A percentile compares a stretch with the other conserved stretches of the same genome.
Conservation (phyloP, 2,329 filamentous ascomycete species). For the Chaetomium globosum region DNA sequence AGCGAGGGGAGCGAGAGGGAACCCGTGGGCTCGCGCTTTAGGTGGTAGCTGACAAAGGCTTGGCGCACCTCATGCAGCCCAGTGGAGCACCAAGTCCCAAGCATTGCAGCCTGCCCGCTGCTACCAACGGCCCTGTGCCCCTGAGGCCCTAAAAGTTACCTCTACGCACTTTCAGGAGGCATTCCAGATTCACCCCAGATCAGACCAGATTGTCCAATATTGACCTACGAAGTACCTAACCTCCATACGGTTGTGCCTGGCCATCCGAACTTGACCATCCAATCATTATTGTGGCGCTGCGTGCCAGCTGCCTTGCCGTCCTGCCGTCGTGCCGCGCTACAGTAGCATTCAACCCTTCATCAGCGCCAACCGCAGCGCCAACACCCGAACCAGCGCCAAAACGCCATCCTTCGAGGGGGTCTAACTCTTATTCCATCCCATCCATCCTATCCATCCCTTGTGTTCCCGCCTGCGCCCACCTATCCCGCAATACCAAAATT, state of each 20-base stretch:
- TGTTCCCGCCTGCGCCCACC: background rate
- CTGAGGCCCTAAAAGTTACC: slow-evolving; percentile 18
- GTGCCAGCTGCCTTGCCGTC: slow-evolving; percentile 18
- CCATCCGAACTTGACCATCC: background rate
- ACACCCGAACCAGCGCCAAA: slow-evolving; percentile 9
- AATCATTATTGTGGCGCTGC: background rate
- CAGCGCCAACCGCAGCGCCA: slow-evolving; percentile 22
- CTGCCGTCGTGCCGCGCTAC: slow-evolving; percentile 15
- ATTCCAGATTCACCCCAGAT: background rate
- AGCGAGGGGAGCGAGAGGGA: slow-evolving; percentile 5
- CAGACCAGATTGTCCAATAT: background rate
- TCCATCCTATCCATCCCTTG: slow-evolving; percentile 1
- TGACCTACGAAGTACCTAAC: background rate
- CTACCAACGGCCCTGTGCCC: slow-evolving; percentile 19
- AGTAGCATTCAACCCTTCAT: slow-evolving; percentile 4
- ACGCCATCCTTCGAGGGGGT: background rate
- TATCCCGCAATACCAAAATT: slow-evolving; percentile 13
- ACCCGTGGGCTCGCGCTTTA: slow-evolving; percentile 8
- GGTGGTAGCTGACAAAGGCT: slow-evolving; percentile 29
- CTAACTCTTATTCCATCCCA: background rate
- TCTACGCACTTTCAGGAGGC: background rate
- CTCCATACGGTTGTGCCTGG: background rate
- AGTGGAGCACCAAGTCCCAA: slow-evolving; percentile 1
- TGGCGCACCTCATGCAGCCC: slow-evolving; percentile 26
- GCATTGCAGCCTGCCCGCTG: background rate